Base-by-base conservation (phyloP, 768 basidiomycete genomes). In the Hydnomerulius pinastri region DNA sequence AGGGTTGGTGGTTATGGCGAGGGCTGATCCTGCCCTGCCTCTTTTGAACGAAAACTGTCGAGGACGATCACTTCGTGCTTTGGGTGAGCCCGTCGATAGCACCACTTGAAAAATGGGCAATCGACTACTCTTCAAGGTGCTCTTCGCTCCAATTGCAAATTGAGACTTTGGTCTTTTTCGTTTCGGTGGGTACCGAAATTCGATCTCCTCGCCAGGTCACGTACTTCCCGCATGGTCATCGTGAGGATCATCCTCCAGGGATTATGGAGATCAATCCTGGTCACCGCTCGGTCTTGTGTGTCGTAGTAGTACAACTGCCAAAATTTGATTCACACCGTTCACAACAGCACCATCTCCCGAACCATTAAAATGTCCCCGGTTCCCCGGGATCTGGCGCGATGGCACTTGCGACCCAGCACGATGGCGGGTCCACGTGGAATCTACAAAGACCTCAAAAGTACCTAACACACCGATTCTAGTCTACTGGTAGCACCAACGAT, bases 341-440 rank as follows among this genome's bases (percentile, higher is more conserved):
- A 27, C n/a, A n/a, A n/a, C n/a, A n/a, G n/a, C n/a, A n/a, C n/a
- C 30, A 32, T 32, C 30, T 32, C 30, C n/a, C n/a, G 24, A 47
- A 39, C 2, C 28, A 20, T 42, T 46, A 28, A 40, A 32, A 38
- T 29, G 27, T 6, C 11, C 39, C 64, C 63, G 46, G 49, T 55
- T 64, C 24, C 63, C 63, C 47, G 63, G 63, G 49, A 61, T 39
- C 51, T 37, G 63, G 63, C 63, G 64, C 62, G 29, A 53, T 51
- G 48, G 51, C 56, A 27, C 8, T 15, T 15, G 15, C 30, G 15
- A 15, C 30, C 30, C 30, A 15, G 30, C 30, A 32, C 15, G 8
- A 8, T 32, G 30, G 30, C 30, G 30, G 30, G 8, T 8, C 15
- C 30, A 32, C 30, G 30, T 32, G 30, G 8, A 32, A 7, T 15